Conservation (phyloP, 2,329 filamentous ascomycete genomes). For the Botrytis hyacinthi region DNA sequence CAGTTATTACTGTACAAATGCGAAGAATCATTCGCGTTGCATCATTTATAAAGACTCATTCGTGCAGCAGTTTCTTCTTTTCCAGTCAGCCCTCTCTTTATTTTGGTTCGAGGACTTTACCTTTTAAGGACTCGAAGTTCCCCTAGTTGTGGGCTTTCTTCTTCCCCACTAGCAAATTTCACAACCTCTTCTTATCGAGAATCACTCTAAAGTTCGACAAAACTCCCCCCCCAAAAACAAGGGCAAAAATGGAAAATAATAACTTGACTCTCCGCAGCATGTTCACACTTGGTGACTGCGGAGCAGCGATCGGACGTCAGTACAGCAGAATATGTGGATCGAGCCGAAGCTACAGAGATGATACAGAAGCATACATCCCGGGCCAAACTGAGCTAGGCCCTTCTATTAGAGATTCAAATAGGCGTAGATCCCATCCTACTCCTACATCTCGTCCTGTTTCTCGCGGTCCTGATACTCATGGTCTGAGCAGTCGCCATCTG, state of each 20-base stretch:
- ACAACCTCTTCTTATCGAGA: neutral
- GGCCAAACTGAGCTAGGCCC: too few relatives aligned
- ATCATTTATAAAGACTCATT: neutral
- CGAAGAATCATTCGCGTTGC: accelerated
- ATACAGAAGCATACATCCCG: neutral
- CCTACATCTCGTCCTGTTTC: neutral
- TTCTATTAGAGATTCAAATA: neutral
- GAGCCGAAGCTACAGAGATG: neutral
- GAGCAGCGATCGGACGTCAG: neutral
- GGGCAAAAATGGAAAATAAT: neutral
- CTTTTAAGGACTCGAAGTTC: neutral
- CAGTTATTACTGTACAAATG: accelerated
- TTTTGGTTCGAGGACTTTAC: neutral
- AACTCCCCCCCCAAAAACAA: neutral
- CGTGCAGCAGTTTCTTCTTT: neutral
- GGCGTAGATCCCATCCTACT: too few relatives aligned
- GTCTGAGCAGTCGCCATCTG: neutral
- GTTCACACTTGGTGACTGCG: neutral
- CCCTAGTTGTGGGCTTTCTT: neutral
- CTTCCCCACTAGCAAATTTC: neutral
- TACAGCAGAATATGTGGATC: neutral
- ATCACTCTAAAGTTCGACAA: too few relatives aligned
- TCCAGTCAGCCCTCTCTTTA: neutral
- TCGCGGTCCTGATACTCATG: neutral
- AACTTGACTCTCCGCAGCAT: neutral